These are phyloP conservation scores for Aspergillus sp. DNA, from an alignment of 2,329 filamentous ascomycete genomes.

Conservation along the genomic window DNA sequence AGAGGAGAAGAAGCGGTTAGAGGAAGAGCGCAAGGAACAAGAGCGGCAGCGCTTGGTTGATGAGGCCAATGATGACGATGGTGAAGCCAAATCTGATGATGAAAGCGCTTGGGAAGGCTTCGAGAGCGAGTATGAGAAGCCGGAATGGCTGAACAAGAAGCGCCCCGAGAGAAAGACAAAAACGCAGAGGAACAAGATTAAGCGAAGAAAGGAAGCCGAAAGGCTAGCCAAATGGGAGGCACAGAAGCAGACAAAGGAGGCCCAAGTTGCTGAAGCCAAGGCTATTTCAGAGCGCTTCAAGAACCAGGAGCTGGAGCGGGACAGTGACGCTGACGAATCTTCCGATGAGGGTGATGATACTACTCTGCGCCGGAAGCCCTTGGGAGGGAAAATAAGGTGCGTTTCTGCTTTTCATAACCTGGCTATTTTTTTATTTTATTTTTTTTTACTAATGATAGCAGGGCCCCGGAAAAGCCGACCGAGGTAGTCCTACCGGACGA, in stretches of 20 bases:
- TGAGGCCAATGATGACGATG: constrained; percentile 73
- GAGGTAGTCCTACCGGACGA: constrained; percentile 82
- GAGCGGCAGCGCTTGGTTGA: constrained; percentile 67
- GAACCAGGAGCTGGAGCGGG: constrained; percentile 51
- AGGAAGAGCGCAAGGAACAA: constrained; percentile 65
- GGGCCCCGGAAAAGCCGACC: constrained; percentile 70
- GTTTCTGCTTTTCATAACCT: constrained; percentile 20
- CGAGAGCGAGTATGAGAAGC: constrained; percentile 74
- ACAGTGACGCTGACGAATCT: constrained; percentile 37
- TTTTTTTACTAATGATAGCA: constrained; percentile 13
- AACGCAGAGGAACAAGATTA: constrained; percentile 81
- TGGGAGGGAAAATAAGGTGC: constrained; percentile 62
- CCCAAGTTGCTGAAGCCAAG: constrained; percentile 70
- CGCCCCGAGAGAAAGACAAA: constrained; percentile 81
- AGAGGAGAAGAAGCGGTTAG: constrained; percentile 72
- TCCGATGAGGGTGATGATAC: constrained; percentile 60
- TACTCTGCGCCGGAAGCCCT: constrained; percentile 66
- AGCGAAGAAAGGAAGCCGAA: constrained; percentile 86
- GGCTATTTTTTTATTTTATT: background rate
- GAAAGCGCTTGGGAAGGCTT: constrained; percentile 90
- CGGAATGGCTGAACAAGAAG: constrained; percentile 68
- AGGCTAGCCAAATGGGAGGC: constrained; percentile 71
- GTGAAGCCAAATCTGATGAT: constrained; percentile 74
- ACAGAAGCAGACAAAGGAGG: constrained; percentile 69
- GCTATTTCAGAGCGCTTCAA: constrained; percentile 59